Evolutionary conservation across 2,329 filamentous ascomycete genomes (phyloP).

Genomic region (Pyricularia pennisetigena): DNA sequence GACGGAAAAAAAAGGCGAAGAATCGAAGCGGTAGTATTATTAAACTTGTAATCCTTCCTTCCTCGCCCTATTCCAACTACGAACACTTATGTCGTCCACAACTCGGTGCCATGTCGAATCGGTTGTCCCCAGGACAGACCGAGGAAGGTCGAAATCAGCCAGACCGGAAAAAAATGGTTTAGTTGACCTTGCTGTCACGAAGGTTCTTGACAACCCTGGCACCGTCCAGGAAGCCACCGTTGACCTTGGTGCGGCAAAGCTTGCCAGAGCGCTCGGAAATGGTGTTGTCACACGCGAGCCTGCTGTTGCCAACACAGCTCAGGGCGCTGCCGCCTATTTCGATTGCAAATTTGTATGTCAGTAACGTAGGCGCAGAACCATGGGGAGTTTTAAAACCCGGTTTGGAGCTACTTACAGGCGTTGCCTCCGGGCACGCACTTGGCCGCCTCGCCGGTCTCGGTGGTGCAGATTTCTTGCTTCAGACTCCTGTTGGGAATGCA

Average conservation of each 20-base stretch:
- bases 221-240: not conserved
- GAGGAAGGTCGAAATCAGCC: not conserved
- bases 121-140: not conserved
- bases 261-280: not conserved
- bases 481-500: not conserved
- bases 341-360: not conserved
- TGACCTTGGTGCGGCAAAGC: not conserved
- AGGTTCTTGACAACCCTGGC: not conserved
- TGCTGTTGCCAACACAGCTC: not conserved
- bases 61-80: not conserved
- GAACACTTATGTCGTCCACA: not conserved
- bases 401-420: constrained; percentile 1
- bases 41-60: not conserved
- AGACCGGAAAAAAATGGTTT: not conserved
- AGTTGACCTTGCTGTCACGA: not conserved
- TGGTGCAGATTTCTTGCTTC: not conserved
- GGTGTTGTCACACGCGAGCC: not conserved
- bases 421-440: constrained; percentile 5
- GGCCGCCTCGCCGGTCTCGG: not conserved
- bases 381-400: too few relatives aligned
- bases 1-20: not conserved
- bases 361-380: too few relatives aligned
- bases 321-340: not conserved
- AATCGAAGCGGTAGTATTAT: not conserved
- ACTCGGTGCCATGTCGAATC: not conserved